These are phyloP conservation scores for Ascobolus immersus DNA, from an alignment of 495 filamentous ascomycete species.

Conservation along the genomic window DNA sequence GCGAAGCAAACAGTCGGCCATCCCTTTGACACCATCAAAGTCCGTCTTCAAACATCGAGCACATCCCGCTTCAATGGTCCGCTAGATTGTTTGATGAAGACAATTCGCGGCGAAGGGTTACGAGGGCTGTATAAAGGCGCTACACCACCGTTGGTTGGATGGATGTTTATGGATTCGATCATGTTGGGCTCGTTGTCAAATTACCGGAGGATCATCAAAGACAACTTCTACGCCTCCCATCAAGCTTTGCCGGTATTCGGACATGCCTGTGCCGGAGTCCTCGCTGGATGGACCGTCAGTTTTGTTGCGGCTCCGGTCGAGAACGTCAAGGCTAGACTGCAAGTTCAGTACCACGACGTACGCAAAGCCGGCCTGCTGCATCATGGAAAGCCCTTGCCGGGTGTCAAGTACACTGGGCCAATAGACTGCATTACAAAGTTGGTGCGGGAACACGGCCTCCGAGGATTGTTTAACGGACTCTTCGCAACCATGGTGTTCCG, in stretches of 20 bases:
- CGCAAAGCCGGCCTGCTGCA: slow-evolving; percentile 1
- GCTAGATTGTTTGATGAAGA: slow-evolving; percentile 60
- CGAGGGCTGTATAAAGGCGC: slow-evolving; percentile 72
- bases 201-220: slow-evolving; percentile 57
- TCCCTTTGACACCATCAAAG: slow-evolving; percentile 91
- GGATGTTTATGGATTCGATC: slow-evolving; percentile 94
- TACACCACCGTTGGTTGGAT: slow-evolving; percentile 70
- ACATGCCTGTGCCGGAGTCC: slow-evolving; percentile 61
- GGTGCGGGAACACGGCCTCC: slow-evolving; percentile 40
- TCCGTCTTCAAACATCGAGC: slow-evolving; percentile 73
- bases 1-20: slow-evolving; percentile 60
- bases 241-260: slow-evolving; percentile 26
- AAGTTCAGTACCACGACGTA: slow-evolving; percentile 53
- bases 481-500: slow-evolving; percentile 67
- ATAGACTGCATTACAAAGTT: slow-evolving; percentile 59
- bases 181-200: slow-evolving; percentile 83
- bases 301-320: slow-evolving; percentile 87
- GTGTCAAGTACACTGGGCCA: slow-evolving; percentile 65
- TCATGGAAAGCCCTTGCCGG: too few relatives aligned
- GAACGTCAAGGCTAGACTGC: slow-evolving; percentile 80
- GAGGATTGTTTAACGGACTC: slow-evolving; percentile 64
- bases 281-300: slow-evolving; percentile 71
- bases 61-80: slow-evolving; percentile 57
- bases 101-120: slow-evolving; percentile 54
- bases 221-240: slow-evolving; percentile 42